These are phyloP conservation scores for Eimeria acervulina DNA, from an alignment of 169 alveolate species.

Conservation along the genomic window DNA sequence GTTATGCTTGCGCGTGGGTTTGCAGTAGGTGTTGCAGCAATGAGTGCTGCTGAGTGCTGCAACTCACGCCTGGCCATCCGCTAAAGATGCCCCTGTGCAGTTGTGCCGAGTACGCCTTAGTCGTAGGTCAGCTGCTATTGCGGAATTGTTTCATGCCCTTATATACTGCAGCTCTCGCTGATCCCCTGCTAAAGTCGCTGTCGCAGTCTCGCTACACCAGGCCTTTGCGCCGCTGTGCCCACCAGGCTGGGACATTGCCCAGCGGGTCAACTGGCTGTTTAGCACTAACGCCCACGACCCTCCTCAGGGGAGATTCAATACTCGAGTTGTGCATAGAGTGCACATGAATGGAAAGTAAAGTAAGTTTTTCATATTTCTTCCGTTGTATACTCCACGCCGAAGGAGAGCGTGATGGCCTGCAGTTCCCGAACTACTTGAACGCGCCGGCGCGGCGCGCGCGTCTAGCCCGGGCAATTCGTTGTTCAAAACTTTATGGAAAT, in stretches of 20 bases:
- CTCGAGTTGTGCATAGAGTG: too few relatives aligned
- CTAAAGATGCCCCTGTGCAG: too few relatives aligned
- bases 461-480: background rate
- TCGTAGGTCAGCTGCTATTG: too few relatives aligned
- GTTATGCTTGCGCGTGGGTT: background rate
- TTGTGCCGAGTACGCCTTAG: too few relatives aligned
- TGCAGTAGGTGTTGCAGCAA: background rate
- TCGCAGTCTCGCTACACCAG: background rate
- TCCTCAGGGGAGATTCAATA: too few relatives aligned
- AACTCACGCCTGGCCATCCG: background rate
- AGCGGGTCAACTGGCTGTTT: too few relatives aligned
- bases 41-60: background rate
- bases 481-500: background rate
- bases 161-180: background rate
- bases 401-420: background rate
- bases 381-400: too few relatives aligned
- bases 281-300: too few relatives aligned
- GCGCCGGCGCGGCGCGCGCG: background rate
- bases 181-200: background rate
- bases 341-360: too few relatives aligned
- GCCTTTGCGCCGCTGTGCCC: background rate
- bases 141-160: background rate
- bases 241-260: too few relatives aligned
- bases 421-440: background rate
- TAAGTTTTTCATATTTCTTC: too few relatives aligned